These are phyloP conservation scores for Biscogniauxia sp. DNA, from an alignment of 2,329 filamentous ascomycete species.

Conservation along the genomic window DNA sequence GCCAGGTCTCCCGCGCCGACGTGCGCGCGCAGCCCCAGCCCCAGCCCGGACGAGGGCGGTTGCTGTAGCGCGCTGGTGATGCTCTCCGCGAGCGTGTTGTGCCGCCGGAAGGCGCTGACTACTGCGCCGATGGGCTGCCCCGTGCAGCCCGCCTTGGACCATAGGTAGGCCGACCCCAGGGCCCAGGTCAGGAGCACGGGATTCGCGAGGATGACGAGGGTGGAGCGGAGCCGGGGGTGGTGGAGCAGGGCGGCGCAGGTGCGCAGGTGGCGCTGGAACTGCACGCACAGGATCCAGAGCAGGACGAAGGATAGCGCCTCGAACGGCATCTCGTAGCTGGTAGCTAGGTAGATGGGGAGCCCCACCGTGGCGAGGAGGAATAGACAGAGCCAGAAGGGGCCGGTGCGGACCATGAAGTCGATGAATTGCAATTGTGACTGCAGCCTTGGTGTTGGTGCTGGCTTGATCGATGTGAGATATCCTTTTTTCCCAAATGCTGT, in stretches of 20 bases:
- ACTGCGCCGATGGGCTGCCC: slow-evolving; percentile 17
- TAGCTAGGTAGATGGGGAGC: slow-evolving; percentile 25
- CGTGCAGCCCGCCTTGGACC: slow-evolving; percentile 26
- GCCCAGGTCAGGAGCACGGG: slow-evolving; percentile 28
- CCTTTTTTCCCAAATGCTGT: slow-evolving; percentile 11
- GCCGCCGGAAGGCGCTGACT: slow-evolving; percentile 24
- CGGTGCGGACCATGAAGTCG: slow-evolving; percentile 23
- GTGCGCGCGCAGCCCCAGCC: slow-evolving; percentile 14
- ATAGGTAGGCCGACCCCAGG: slow-evolving; percentile 30
- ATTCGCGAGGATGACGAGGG: slow-evolving; percentile 27
- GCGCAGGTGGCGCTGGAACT: slow-evolving; percentile 27
- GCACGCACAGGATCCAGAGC: slow-evolving; percentile 28
- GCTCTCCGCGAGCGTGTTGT: slow-evolving; percentile 25
- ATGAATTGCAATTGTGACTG: slow-evolving; percentile 4
- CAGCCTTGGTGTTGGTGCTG: background rate
- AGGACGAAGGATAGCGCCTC: slow-evolving; percentile 28
- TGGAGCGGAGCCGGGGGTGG: slow-evolving; percentile 14
- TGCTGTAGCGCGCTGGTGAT: slow-evolving; percentile 21
- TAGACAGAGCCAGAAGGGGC: slow-evolving; percentile 29
- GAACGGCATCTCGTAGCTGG: slow-evolving; percentile 26
- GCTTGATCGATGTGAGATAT: slow-evolving; percentile 15
- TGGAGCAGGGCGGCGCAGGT: slow-evolving; percentile 15
- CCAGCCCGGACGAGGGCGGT: too few species aligned
- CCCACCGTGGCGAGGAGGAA: slow-evolving; percentile 25
- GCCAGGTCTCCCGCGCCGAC: slow-evolving; percentile 33